These are phyloP conservation scores for Leonotis leonurus DNA, from an alignment of 257 asterid species.

Conservation along the genomic window DNA sequence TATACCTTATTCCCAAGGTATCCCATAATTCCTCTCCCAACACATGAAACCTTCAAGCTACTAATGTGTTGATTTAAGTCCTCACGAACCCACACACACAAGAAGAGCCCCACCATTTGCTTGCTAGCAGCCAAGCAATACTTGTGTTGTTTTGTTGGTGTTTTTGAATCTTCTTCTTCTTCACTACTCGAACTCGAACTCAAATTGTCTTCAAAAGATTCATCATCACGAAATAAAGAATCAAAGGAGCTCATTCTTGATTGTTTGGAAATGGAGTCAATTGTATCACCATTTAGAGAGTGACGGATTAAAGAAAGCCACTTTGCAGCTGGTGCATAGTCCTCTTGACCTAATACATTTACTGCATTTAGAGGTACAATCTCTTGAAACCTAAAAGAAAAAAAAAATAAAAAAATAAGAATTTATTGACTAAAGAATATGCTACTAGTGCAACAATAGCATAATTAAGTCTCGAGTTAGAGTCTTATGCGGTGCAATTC, in stretches of 20 bases:
- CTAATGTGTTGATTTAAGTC: conserved; percentile 40
- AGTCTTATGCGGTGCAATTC: too few species aligned
- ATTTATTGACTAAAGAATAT: too few species aligned
- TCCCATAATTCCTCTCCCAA: conserved; percentile 77
- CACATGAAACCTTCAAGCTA: conserved; percentile 56
- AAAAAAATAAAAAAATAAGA: too few species aligned
- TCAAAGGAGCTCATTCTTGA: conserved; percentile 39
- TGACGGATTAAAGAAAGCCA: conserved; percentile 63
- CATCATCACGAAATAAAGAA: conserved; percentile 24
- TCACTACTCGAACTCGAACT: not conserved
- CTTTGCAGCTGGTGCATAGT: conserved; percentile 53
- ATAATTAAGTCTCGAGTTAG: too few species aligned
- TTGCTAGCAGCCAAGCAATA: conserved; percentile 62
- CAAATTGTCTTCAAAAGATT: conserved; percentile 3
- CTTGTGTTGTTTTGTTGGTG: not conserved
- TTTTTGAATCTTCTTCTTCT: conserved; percentile 19
- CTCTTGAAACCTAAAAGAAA: conserved; percentile 60
- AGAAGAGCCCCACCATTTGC: conserved; percentile 74
- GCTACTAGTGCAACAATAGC: too few species aligned
- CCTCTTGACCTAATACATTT: conserved; percentile 62
- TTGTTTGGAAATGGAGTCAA: conserved; percentile 5
- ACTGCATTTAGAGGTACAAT: conserved; percentile 82
- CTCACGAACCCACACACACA: conserved; percentile 59
- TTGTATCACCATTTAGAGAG: conserved; percentile 34
- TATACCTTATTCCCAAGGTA: conserved; percentile 81